phyloP scores from a whole-genome alignment of 768 basidiomycete species.

The Suillus subluteus region DNA sequence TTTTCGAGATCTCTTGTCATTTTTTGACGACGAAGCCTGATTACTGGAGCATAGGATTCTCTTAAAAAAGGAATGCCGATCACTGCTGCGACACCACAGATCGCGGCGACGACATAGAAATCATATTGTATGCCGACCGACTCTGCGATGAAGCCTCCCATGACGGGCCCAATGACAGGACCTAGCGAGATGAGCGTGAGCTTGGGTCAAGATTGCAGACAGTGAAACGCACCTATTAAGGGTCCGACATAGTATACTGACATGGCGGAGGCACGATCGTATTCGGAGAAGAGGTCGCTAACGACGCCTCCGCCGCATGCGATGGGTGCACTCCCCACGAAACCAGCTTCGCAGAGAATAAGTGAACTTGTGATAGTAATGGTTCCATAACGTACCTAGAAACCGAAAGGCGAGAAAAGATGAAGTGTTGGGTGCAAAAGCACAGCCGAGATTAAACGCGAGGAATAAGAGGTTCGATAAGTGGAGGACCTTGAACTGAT shows the following conservation, averaged over 20 bases:
- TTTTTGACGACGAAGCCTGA: conserved; percentile 52
- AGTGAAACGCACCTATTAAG: conserved; percentile 47
- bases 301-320: conserved; percentile 66
- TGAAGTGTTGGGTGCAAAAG: conserved; percentile 59
- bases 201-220: background rate
- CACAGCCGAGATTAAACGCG: conserved; percentile 41
- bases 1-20: conserved; percentile 49
- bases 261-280: conserved; percentile 69
- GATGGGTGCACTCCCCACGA: conserved; percentile 66
- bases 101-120: background rate
- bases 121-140: background rate
- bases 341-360: conserved; percentile 49
- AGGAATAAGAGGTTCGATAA: conserved; percentile 20
- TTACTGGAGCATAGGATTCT: conserved; percentile 78
- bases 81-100: background rate
- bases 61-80: conserved; percentile 53
- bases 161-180: conserved; percentile 47
- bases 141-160: conserved; percentile 2
- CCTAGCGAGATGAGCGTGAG: conserved; percentile 29
- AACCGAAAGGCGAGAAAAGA: conserved; percentile 69
- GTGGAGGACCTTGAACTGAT: conserved; percentile 52
- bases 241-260: conserved; percentile 68
- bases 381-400: conserved; percentile 46
- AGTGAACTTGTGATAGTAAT: background rate
- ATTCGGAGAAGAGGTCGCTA: conserved; percentile 56